Percentiles rank a stretch among this genome's conserved stretches.
Evolutionary conservation across 1,284 basidiomycete genomes (phyloP).

Genomic region (Irpex sp.): DNA sequence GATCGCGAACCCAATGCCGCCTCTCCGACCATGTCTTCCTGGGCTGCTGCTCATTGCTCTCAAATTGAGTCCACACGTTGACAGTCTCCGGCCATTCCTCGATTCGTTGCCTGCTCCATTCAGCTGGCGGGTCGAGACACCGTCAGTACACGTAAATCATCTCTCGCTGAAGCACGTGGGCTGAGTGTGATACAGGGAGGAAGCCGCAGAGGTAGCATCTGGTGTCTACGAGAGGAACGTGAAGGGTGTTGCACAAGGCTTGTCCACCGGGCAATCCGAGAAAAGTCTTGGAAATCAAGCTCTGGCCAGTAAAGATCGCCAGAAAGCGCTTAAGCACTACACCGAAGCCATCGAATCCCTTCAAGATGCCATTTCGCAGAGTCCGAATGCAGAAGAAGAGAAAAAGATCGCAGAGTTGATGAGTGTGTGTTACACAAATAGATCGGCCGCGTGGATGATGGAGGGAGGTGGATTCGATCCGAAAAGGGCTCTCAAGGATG

Average conservation of each 20-base stretch:
- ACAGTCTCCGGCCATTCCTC: constrained; percentile 31
- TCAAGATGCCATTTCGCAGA: constrained; percentile 27
- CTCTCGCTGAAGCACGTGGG: background rate
- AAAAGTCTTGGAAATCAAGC: constrained; percentile 30
- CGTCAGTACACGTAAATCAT: constrained; percentile 10
- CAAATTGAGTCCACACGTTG: constrained; percentile 28
- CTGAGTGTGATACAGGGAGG: constrained; percentile 19
- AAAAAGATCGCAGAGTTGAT: constrained; percentile 25
- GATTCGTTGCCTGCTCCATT: constrained; percentile 33
- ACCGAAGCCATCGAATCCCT: constrained; percentile 28
- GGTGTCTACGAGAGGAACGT: constrained; percentile 27
- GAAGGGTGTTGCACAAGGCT: constrained; percentile 19
- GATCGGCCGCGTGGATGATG: constrained; percentile 24
- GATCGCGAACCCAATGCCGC: constrained; percentile 31
- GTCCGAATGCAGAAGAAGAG: constrained; percentile 24
- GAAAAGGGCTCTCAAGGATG: constrained; percentile 19
- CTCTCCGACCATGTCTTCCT: constrained; percentile 29
- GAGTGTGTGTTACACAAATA: constrained; percentile 32
- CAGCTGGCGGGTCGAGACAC: constrained; percentile 33
- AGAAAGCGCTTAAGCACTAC: constrained; percentile 28
- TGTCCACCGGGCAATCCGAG: constrained; percentile 22
- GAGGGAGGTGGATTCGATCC: constrained; percentile 17
- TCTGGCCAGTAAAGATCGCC: constrained; percentile 27
- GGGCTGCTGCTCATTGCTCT: constrained; percentile 29
- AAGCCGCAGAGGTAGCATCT: constrained; percentile 27